Base-by-base conservation (phyloP, 495 filamentous ascomycete genomes). In the Annulohypoxylon maeteangense region DNA sequence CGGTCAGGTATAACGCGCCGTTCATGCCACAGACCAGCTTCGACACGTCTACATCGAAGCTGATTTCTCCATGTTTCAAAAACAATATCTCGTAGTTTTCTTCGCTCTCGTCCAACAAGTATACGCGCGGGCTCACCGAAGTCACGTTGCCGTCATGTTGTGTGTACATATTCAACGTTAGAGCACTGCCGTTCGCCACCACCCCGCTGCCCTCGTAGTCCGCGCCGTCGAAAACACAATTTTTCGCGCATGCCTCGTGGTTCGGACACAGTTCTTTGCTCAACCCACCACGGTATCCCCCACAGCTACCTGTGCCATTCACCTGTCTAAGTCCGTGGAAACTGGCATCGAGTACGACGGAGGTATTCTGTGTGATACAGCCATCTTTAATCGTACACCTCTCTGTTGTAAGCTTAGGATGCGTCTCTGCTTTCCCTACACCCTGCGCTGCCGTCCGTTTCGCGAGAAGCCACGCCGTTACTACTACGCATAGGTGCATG, bases 1-100 rank as follows among this genome's bases (percentile, higher is more conserved):
- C 76, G 3, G 86, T 82, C 5, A 92, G 83, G 77, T 93, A 93
- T 22, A 93, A 78, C 12, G 90, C 90, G 56, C 91, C 90, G 78
- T 93, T 92, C 68, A 89, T 85, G 34, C 90, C 90, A 70, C 90
- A 93, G 1, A 88, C 87, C 23, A 92, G 79, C 34, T 87, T 82
- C 22, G 85, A 88, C 25, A 88, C 80, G 62, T 93, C 90, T 0
- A 91, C 89, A 62, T 90, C 88, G 63, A 93, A 91, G 4, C 87
- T 87, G 69, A 93, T 83, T 80, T 93, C 90, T 70, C 84, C 79
- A 70, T 87, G 86, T 62, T 88, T 76, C 6, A 90, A 79, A 64
- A 87, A 78, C 71, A 91, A 81, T 44, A 85, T 81, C 75, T 90
- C 79, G 75, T 93, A 93, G 55, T 85, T 67, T 22, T 72, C 69